Evolutionary conservation across 768 basidiomycete species (phyloP), one percentile per base, ranked within the genome.

Genomic region (Psilocybe cubensis): DNA sequence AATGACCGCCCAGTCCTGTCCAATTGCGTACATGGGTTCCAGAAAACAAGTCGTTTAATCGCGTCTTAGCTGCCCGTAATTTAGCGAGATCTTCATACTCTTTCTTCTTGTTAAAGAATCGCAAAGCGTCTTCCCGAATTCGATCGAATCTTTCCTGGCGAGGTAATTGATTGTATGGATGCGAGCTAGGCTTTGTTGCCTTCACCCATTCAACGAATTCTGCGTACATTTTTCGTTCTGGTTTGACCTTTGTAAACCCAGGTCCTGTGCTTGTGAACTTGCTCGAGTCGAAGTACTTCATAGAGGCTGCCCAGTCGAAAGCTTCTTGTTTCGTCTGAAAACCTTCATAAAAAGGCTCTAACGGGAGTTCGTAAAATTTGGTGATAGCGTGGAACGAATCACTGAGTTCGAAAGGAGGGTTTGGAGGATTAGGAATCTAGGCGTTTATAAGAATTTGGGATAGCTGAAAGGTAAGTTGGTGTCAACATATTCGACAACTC

Each of bases 231-330:
- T 62, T 71, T 17, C 89, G 78, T 17, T 76, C 76, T 27, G 66
- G 65, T 56, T 74, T 77, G 48, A 76, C 77, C 60, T 83, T 84
- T 61, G 64, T 70, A 47, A 74, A 72, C 12, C 75, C 76, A 10
- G 65, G 62, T 53, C 78, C 78, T 41, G 44, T 67, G 35, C 63
- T 69, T 53, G 52, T 66, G 50, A 86, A 76, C 14, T 68, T 62
- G 12, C 60, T 64, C 2, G 81, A 74, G 53, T 80, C 70, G 63
- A 87, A 88, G 54, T 82, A 81, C n/a, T 76, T 76, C 9, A 82
- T 83, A 4, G 77, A 72, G 2, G 74, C 72, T 1, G 81, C 77
- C 82, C 90, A 91, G 51, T 81, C 66, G 63, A 89, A 89, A 3
- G 81, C 68, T 14, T 83, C 81, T 2, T 68, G 70, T 52, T 81